Conservation (phyloP, 257 asterid species). For the Solanum gandarillasii region DNA sequence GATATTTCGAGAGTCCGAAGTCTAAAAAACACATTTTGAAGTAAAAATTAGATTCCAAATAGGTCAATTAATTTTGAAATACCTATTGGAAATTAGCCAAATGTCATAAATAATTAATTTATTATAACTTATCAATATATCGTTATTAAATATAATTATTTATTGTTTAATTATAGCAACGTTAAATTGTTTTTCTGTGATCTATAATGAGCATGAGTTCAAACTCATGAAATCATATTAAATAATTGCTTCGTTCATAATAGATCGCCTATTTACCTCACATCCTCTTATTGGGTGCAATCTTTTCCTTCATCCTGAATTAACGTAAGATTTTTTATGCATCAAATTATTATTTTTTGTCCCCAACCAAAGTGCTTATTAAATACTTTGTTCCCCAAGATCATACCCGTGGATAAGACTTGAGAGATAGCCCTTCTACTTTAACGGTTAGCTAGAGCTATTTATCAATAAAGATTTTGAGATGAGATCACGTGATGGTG, state of each 20-base stretch:
- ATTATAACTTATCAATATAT: neutral
- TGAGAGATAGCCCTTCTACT: neutral
- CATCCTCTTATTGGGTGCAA: fast-evolving
- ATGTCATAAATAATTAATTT: neutral
- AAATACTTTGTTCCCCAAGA: neutral
- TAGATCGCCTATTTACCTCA: fast-evolving
- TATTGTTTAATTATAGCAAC: neutral
- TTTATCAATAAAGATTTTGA: neutral
- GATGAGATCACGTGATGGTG: neutral
- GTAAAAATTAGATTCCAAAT: no score
- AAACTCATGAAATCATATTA: fast-evolving
- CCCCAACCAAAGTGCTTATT: neutral
- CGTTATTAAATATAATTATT: neutral
- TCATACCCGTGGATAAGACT: neutral
- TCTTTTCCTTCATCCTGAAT: no score
- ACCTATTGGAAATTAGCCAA: no score
- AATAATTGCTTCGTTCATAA: fast-evolving
- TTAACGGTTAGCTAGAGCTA: neutral
- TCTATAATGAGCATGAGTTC: neutral
- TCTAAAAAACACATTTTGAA: no score
- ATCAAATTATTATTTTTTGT: neutral
- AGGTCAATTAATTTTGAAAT: no score
- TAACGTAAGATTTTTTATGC: neutral
- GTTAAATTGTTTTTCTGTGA: neutral
- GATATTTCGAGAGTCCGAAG: no score